Evolutionary conservation across 768 basidiomycete species (phyloP).

Genomic region (Suillus discolor): DNA sequence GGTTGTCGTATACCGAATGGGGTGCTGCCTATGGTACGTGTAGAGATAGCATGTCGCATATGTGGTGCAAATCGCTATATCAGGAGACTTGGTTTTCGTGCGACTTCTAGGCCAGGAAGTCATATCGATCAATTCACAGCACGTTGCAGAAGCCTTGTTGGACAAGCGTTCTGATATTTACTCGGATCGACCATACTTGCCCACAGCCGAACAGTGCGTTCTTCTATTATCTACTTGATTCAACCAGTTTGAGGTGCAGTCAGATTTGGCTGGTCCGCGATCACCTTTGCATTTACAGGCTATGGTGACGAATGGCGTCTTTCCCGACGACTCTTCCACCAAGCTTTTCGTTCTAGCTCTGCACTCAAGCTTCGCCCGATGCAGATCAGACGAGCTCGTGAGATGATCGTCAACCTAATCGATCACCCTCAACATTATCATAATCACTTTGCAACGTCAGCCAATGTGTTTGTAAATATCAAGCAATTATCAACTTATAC

Average conservation of each 20-base stretch:
- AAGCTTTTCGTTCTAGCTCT: neutral
- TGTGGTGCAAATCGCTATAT: neutral
- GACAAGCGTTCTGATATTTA: conserved; percentile 14
- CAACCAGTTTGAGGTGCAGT: too few species aligned
- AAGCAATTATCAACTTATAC: neutral
- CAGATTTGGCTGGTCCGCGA: too few species aligned
- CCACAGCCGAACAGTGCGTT: conserved; percentile 4
- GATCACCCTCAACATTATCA: neutral
- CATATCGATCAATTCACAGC: conserved; percentile 7
- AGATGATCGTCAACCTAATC: neutral
- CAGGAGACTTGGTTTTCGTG: conserved; percentile 8
- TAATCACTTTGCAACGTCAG: neutral
- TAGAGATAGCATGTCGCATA: neutral
- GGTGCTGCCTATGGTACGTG: conserved; percentile 6
- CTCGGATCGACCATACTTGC: conserved; percentile 12
- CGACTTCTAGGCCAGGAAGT: conserved; percentile 6
- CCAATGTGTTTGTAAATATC: neutral
- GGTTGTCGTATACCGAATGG: conserved; percentile 6
- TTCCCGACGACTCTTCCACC: neutral
- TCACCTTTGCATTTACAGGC: too few species aligned
- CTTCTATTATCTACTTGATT: neutral
- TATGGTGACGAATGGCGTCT: conserved; percentile 26
- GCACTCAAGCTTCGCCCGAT: neutral
- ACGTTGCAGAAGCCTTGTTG: conserved; percentile 7
- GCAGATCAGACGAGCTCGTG: neutral